These are phyloP conservation scores for Xenoacremonium recifei DNA, from an alignment of 2,329 filamentous ascomycete genomes.

Conservation along the genomic window DNA sequence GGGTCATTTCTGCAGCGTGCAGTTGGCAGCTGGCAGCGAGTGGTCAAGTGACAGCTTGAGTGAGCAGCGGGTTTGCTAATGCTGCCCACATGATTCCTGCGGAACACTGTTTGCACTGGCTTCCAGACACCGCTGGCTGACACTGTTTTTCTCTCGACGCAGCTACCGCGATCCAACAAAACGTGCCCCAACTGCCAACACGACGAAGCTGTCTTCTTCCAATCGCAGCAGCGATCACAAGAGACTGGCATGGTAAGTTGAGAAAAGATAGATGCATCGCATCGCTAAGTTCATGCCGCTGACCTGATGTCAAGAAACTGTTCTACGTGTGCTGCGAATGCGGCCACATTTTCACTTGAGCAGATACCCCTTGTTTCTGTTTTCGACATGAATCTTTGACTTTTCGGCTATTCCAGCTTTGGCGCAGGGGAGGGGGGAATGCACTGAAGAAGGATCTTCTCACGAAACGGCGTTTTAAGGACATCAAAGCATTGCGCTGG, in stretches of 20 bases:
- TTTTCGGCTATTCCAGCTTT: too few species aligned
- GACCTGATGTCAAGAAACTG: conserved; percentile 79
- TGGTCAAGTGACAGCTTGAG: conserved; percentile 14
- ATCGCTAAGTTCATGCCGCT: too few species aligned
- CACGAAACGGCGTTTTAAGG: too few species aligned
- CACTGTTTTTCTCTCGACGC: conserved; percentile 40
- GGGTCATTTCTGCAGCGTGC: conserved; percentile 11
- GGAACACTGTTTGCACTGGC: conserved; percentile 16
- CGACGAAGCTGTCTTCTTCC: conserved; percentile 95
- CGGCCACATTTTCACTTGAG: conserved; percentile 78
- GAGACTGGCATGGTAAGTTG: conserved; percentile 96
- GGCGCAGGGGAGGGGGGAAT: too few species aligned
- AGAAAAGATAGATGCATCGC: too few species aligned
- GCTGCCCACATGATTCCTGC: conserved; percentile 24
- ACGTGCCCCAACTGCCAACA: conserved; percentile 82
- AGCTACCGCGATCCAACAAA: conserved; percentile 90
- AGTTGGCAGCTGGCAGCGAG: conserved; percentile 17
- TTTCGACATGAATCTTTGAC: too few species aligned
- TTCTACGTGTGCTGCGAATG: conserved; percentile 95
- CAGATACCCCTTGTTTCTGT: too few species aligned
- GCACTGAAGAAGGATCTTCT: too few species aligned
- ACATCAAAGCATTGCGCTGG: too few species aligned
- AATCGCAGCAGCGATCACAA: conserved; percentile 94
- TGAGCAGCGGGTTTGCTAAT: conserved; percentile 23
- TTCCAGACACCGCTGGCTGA: conserved; percentile 43